Evolutionary conservation across 2,329 filamentous ascomycete genomes (phyloP), one percentile per base, ranked within the genome.

Genomic region (Hypoxylon sp.): DNA sequence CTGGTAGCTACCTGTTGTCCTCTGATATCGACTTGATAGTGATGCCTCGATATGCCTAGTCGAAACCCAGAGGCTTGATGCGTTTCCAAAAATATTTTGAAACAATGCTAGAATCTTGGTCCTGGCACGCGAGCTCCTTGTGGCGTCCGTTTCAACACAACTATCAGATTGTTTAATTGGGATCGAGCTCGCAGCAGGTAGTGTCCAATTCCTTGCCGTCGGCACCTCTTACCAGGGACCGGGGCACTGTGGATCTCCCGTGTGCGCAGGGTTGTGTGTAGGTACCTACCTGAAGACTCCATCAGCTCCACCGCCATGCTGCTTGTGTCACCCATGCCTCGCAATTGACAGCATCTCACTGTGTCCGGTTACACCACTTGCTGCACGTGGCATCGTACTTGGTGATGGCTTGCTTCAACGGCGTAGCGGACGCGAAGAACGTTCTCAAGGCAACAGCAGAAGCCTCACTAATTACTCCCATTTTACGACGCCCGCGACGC

Each of bases 341-440:
- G 24, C 40, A 24, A 46, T 36, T 40, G 45, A 49, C 54, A 28
- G 57, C 46, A 11, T 40, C 16, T 28, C 38, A 42, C 20, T 36
- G 51, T 55, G 50, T 62, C 64, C 56, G 60, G 63, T 69, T 61
- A 56, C 64, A 67, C 60, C 26, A 22, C 64, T 38, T 62, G 28
- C 33, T 57, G 49, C 64, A 66, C 64, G 63, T 67, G 57, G 56
- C 30, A 60, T 60, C 45, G 32, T 18, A 38, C 28, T 56, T 49
- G 46, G 46, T 40, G 40, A 58, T 38, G 53, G 63, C 55, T 57
- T 30, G 40, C 22, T 45, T 18, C 40, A 52, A 49, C 48, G 40
- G 46, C n/a, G 45, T 16, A 49, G 33, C 36, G 50, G 45, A 50
- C 14, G 51, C 53, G 32, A 40, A 51, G 48, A 44, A 44, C 24